Conservation (phyloP, 352 stramenopile species). For the Pilasporangium apinafurcum region DNA sequence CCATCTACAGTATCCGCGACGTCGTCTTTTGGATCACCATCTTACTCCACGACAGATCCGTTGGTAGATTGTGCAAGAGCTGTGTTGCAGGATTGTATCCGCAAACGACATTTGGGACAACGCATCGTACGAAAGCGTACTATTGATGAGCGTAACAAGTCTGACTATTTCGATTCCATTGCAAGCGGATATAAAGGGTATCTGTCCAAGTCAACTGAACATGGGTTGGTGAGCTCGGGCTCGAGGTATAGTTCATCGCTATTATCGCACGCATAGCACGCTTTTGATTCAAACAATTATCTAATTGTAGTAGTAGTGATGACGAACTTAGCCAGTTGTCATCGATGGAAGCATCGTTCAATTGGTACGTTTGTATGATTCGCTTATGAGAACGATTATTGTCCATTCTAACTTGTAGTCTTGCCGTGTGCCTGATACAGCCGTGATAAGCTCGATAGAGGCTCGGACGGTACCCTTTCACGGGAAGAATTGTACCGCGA, state of each 20-base stretch:
- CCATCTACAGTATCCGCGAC: slow-evolving; percentile 38
- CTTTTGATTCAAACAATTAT: background rate
- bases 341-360: slow-evolving; percentile 54
- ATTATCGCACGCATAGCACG: too few relatives aligned
- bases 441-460: slow-evolving; percentile 29
- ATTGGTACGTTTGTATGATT: slow-evolving; percentile 22
- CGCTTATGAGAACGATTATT: background rate
- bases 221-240: slow-evolving; percentile 30
- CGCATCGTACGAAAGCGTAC: slow-evolving; percentile 61
- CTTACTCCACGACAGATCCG: slow-evolving; percentile 36
- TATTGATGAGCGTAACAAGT: slow-evolving; percentile 41
- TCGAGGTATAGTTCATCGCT: slow-evolving; percentile 26
- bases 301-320: slow-evolving; percentile 52
- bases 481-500: slow-evolving; percentile 65
- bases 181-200: slow-evolving; percentile 18
- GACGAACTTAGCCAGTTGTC: slow-evolving; percentile 73
- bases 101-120: slow-evolving; percentile 45
- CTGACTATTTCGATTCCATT: slow-evolving; percentile 25
- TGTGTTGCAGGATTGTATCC: slow-evolving; percentile 68
- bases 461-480: slow-evolving; percentile 40
- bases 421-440: slow-evolving; percentile 9
- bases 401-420: background rate
- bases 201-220: slow-evolving; percentile 34
- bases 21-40: slow-evolving; percentile 27
- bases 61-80: slow-evolving; percentile 54